Evolutionary conservation across 2,329 filamentous ascomycete species (phyloP).

Genomic region (Leptographium flavum): DNA sequence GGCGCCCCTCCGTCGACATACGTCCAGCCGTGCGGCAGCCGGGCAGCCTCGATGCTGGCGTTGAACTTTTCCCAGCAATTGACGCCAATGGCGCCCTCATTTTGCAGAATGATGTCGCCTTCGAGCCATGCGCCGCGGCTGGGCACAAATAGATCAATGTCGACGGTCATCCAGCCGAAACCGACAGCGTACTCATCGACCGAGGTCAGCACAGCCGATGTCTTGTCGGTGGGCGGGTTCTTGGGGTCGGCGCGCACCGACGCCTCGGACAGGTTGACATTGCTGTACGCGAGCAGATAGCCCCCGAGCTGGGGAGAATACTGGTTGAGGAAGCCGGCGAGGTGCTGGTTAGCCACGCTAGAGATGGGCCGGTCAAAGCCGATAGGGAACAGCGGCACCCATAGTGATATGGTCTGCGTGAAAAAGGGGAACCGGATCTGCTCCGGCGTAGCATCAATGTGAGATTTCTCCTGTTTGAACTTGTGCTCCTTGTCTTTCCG

Average conservation of each 20-base stretch:
- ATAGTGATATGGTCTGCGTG: constrained; percentile 67
- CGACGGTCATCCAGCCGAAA: constrained; percentile 78
- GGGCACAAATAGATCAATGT: constrained; percentile 73
- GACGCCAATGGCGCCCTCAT: constrained; percentile 76
- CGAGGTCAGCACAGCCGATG: constrained; percentile 29
- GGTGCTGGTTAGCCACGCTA: constrained; percentile 57
- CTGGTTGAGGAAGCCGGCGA: constrained; percentile 60
- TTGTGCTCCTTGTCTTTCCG: constrained; percentile 2
- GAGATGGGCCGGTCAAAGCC: constrained; percentile 57
- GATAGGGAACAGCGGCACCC: constrained; percentile 58
- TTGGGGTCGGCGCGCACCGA: constrained; percentile 31
- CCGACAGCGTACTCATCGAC: constrained; percentile 75
- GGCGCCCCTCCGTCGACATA: constrained; percentile 47
- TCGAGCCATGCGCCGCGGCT: constrained; percentile 59
- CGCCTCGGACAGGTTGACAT: constrained; percentile 48
- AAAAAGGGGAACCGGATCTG: constrained; percentile 55
- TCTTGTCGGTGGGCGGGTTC: constrained; percentile 32
- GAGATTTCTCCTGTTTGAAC: not conserved
- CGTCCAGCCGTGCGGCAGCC: constrained; percentile 65
- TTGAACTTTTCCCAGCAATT: constrained; percentile 89
- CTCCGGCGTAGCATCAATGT: too few species aligned
- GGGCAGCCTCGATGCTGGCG: constrained; percentile 63
- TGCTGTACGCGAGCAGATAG: constrained; percentile 60
- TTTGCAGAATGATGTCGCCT: constrained; percentile 73
- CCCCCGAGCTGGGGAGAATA: constrained; percentile 61